Evolutionary conservation across 148 eudicot species (phyloP), one percentile per base, ranked within the genome.

Genomic region (Vaccinium myrtillus): DNA sequence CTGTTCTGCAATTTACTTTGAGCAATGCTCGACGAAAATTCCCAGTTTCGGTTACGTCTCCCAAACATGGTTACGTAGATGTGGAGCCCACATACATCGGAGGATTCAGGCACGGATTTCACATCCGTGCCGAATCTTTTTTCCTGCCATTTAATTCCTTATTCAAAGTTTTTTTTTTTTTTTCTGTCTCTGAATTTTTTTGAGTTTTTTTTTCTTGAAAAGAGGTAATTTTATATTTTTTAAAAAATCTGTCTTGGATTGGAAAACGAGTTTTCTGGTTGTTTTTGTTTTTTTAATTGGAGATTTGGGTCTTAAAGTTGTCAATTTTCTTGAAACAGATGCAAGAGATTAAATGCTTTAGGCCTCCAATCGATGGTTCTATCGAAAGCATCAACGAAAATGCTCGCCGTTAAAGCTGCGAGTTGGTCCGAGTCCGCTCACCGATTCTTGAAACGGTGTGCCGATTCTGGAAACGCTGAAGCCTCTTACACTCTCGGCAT

Each of bases 401-500:
- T 82, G n/a, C 85, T 91, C 8, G 87, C 91, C 30, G 89, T 91
- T 3, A 85, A 84, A 85, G 91, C 93, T 13, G 71, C 81, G 75
- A 87, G 86, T 46, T 91, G 93, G 92, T 88, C 90, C 49, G 92
- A 90, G 3, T 84, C 90, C 1, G 82, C 90, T 79, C 91, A 90
- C 84, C 88, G 89, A 30, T 91, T 91, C 80, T 75, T 90, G 77
- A 91, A 91, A 69, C 87, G 55, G 70, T 90, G 92, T 83, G 88
- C 87, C 48, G 88, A 88, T 49, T 79, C 88, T 55, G 92, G 92
- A 65, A 91, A 83, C 83, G 84, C 81, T 63, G 93, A 91, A n/a
- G 93, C 92, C 73, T 88, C 87, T 81, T 90, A 90, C 77, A 83
- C 82, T 73, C 92, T 91, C 7, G 92, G 93, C 82, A 91, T 90